Conservation (phyloP, 768 basidiomycete species). For the Dacryopinax spathularia region DNA sequence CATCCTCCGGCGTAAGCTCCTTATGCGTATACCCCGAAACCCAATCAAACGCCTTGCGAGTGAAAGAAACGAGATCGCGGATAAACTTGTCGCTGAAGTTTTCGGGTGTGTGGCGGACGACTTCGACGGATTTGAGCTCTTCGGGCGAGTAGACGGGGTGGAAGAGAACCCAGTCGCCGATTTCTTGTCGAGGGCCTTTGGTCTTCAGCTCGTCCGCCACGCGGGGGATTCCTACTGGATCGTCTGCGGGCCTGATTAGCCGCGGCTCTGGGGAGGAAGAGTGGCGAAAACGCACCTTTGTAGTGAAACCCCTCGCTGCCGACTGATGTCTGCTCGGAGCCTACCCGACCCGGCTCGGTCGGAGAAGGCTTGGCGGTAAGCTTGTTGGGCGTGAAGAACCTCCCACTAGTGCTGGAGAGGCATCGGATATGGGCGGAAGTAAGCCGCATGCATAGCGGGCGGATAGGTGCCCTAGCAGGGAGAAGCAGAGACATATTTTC, state of each 20-base stretch:
- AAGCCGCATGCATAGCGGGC: neutral
- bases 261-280: slow-evolving; percentile 1
- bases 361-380: neutral
- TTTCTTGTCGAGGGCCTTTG: slow-evolving; percentile 14
- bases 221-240: slow-evolving; percentile 6
- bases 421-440: neutral
- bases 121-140: slow-evolving; percentile 40
- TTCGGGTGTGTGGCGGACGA: slow-evolving; percentile 52
- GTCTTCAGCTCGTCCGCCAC: slow-evolving; percentile 14
- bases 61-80: slow-evolving; percentile 18
- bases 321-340: neutral
- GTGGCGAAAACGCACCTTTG: slow-evolving; percentile 16
- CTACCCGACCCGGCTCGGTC: neutral
- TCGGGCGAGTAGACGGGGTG: slow-evolving; percentile 77
- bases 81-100: slow-evolving; percentile 65
- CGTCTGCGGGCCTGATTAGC: slow-evolving; percentile 9
- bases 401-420: neutral
- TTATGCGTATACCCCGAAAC: slow-evolving; percentile 76
- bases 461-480: neutral
- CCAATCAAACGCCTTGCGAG: slow-evolving; percentile 49
- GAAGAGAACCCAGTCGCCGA: slow-evolving; percentile 62
- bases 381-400: slow-evolving; percentile 1
- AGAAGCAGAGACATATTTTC: neutral
- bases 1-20: slow-evolving; percentile 38
- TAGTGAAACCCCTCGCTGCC: slow-evolving; percentile 22